Evolutionary conservation across 495 filamentous ascomycete species (phyloP).

Genomic region (Aspergillus diversus): DNA sequence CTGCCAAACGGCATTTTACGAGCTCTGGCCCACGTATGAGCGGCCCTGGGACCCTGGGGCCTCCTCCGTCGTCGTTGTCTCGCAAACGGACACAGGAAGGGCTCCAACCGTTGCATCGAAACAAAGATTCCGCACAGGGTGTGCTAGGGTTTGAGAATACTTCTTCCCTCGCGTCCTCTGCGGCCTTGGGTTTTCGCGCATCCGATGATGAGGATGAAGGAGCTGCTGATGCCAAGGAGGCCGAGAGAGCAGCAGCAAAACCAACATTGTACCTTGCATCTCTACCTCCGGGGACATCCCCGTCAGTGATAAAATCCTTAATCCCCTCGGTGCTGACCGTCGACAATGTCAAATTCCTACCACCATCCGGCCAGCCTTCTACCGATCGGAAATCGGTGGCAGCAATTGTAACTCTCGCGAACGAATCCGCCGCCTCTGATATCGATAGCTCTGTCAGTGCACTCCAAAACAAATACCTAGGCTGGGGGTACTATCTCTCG

Average conservation of each 20-base stretch:
- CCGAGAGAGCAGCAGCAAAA: constrained; percentile 77
- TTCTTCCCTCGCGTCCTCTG: constrained; percentile 36
- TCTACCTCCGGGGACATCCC: constrained; percentile 67
- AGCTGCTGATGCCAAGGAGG: constrained; percentile 50
- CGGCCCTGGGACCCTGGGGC: constrained; percentile 77
- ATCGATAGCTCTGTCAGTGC: constrained; percentile 80
- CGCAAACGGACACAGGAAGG: constrained; percentile 58
- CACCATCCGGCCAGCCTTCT: constrained; percentile 56
- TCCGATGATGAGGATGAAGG: constrained; percentile 58
- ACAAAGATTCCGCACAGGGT: constrained; percentile 46
- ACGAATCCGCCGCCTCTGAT: constrained; percentile 81
- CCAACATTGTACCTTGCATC: constrained; percentile 81
- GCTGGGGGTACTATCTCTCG: constrained; percentile 81
- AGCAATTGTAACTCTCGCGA: constrained; percentile 83
- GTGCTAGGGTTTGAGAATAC: constrained; percentile 62
- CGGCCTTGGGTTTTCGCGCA: constrained; percentile 51
- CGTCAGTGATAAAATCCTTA: constrained; percentile 72
- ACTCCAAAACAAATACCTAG: constrained; percentile 85
- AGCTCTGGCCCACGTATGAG: constrained; percentile 58
- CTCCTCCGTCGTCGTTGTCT: constrained; percentile 54
- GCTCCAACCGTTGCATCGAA: constrained; percentile 38
- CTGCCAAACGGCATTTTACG: constrained; percentile 60
- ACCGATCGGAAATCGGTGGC: constrained; percentile 76
- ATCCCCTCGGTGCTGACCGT: constrained; percentile 70
- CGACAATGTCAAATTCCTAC: constrained; percentile 77